These are phyloP conservation scores for Penicillium samsonianum DNA, from an alignment of 495 filamentous ascomycete genomes.

Conservation along the genomic window DNA sequence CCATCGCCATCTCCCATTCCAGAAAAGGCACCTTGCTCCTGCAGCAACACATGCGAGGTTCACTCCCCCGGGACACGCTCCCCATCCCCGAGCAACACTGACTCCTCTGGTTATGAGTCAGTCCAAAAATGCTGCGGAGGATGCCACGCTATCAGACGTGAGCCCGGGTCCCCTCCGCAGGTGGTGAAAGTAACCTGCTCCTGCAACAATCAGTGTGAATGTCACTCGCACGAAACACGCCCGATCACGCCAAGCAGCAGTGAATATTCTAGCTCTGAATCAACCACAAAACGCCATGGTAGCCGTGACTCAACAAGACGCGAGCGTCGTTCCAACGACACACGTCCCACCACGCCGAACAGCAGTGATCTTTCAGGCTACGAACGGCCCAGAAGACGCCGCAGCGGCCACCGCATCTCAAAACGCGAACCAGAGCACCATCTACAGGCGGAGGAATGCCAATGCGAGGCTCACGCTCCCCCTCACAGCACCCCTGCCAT, in stretches of 20 bases:
- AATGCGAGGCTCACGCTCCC: background rate
- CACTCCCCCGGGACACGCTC: background rate
- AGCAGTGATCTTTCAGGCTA: constrained; percentile 4
- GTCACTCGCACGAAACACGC: background rate
- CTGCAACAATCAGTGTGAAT: background rate
- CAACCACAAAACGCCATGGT: background rate
- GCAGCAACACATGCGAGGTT: background rate
- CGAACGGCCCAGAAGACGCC: background rate
- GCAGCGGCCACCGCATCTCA: background rate
- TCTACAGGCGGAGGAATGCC: background rate
- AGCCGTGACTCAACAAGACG: background rate
- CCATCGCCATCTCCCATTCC: background rate
- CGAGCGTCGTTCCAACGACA: background rate
- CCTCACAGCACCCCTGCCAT: background rate
- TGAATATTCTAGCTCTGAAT: background rate
- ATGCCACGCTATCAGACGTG: background rate
- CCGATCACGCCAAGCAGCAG: background rate
- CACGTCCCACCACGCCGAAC: constrained; percentile 1
- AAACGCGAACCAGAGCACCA: background rate
- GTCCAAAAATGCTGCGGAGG: background rate
- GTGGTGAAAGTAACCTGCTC: constrained; percentile 1
- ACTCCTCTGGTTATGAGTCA: background rate
- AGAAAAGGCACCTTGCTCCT: background rate
- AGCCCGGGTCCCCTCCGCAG: background rate
- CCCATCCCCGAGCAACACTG: background rate